Base-by-base conservation (phyloP, 2,329 filamentous ascomycete species). In the Arthrobotrys conoides region DNA sequence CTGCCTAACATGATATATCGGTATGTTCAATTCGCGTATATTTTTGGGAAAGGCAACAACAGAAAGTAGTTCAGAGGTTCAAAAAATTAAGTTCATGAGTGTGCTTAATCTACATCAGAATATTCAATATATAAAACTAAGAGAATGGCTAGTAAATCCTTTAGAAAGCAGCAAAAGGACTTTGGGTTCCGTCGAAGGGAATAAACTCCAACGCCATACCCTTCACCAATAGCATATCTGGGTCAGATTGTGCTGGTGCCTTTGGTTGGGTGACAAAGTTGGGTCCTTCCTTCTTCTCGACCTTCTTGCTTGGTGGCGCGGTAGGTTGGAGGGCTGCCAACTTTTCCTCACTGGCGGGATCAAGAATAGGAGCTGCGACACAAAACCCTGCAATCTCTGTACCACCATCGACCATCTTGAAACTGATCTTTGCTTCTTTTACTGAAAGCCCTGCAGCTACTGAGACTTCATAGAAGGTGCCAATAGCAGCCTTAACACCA, bases 401-500 rank as follows among this genome's bases (percentile, higher is more conserved):
- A 3, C 49, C 49, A 53, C 49, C 49, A 30, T 53, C 49, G 9
- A 53, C 20, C 49, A 53, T 24, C 49, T 53, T 53, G 20, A 53
- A 53, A 27, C 49, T 53, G 20, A 24, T 14, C 49, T 53, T 53
- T 10, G 49, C 49, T 24, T 24, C 14, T 8, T 18, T n/a, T 4
- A 30, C 20, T 10, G 49, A 53, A 24, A 53, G 20, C 20, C 49
- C 49, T 3, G 49, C 49, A 24, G 49, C 49, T 53, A 53, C 49
- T 24, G 49, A 53, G 12, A 53, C 20, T 53, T 53, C 49, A 53
- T 53, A 53, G 14, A 53, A 53, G 3, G 49, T 53, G 18, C 49
- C 49, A 9, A 53, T 10, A 53, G 49, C 10, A 2, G 49, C 49
- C 49, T 24, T 53, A 8, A 30, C 18, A 10, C 49, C 49, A 53